These are phyloP conservation scores for Aegilops tauschii DNA, from an alignment of 176 grass and related monocot species.

Conservation along the genomic window DNA sequence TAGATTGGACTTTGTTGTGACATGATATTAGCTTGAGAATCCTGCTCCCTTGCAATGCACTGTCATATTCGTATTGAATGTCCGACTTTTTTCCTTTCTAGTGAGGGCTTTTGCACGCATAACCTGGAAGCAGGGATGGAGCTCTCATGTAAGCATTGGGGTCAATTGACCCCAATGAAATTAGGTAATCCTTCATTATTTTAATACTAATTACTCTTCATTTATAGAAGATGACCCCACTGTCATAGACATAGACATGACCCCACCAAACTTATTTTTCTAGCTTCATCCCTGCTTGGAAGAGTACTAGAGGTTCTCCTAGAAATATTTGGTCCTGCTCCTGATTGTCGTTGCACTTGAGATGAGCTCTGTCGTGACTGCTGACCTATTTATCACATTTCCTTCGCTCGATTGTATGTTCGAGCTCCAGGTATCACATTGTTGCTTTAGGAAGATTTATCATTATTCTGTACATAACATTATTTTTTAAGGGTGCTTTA, in stretches of 20 bases:
- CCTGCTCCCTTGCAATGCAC: not conserved
- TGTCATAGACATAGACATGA: too few species aligned
- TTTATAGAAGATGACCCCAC: too few species aligned
- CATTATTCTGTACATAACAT: too few species aligned
- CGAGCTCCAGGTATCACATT: too few species aligned
- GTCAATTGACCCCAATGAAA: too few species aligned
- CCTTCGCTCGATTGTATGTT: too few species aligned
- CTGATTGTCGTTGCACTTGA: constrained; percentile 74
- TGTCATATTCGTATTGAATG: not conserved
- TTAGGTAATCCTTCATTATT: too few species aligned
- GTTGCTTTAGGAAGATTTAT: too few species aligned
- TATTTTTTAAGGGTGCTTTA: too few species aligned
- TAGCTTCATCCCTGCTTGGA: not conserved
- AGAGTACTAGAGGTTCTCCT: constrained; percentile 72
- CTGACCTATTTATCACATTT: not conserved
- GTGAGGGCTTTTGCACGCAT: constrained; percentile 45
- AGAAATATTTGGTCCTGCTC: constrained; percentile 89
- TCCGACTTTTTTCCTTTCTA: not conserved
- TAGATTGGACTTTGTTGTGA: not conserved
- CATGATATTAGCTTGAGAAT: not conserved
- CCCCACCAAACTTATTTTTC: too few species aligned
- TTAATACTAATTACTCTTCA: not conserved
- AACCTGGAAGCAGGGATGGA: too few species aligned
- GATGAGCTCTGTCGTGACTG: constrained; percentile 31
- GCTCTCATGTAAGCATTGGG: too few species aligned